Evolutionary conservation across 208 protist species (phyloP), one percentile per base, ranked within the genome.

Genomic region (Acanthamoeba healyi): DNA sequence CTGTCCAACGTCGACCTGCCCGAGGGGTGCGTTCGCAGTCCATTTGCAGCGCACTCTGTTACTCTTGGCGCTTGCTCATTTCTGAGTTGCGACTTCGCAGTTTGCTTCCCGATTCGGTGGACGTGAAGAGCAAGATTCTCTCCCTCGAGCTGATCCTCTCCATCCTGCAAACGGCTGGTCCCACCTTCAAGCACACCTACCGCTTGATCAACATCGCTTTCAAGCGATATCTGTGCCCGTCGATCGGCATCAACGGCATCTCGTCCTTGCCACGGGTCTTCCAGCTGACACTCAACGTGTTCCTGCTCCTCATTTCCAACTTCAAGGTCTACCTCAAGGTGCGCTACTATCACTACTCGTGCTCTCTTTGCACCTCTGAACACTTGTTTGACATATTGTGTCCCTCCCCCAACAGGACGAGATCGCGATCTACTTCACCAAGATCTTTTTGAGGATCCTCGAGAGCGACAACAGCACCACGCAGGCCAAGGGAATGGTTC

Each of bases 391-490:
- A 34, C 67, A n/a, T 38, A 12, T 61, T 3, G 14, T 32, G 34
- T 93, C 17, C 19, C 34, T 2, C 12, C 24, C 15, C 12, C 9
- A 2, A 22, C 12, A 95, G 95, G 93, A 44, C 61, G 98, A 99
- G 95, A 98, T 98, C 26, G 97, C 97, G 44, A 98, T 98, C 29
- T 97, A 99, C 86, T 99, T 99, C 94, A 97, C 96, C 19, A 97
- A 99, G 99, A 6, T 99, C 0, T 98, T 99, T 61, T 98, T 99
- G 74, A 96, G 97, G 63, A 97, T 99, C 32, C 96, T 99, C 0
- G 97, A 98, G 79, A 98, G 97, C 6, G 95, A 95, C 19, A 97
- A 98, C 88, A 98, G 96, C 15, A 97, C 98, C 12, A 93, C 97
- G 15, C 94, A 96, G 65, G 98, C 99, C 70, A 99, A 99, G 94